Base-by-base conservation (phyloP, 1,139 yeast genomes). In the Pichia sp. region DNA sequence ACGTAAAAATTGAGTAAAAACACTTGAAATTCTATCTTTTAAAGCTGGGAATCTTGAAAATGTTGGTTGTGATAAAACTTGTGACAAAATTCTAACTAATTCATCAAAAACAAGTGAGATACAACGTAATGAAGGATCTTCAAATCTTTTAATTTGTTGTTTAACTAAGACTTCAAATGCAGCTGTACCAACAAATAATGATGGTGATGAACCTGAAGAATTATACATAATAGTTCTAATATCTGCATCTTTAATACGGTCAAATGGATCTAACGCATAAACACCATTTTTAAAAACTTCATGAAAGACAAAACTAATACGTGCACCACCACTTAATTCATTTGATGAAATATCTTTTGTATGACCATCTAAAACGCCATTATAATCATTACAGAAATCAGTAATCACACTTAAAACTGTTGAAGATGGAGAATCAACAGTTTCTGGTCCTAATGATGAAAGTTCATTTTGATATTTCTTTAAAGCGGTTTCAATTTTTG, bases 151-250 rank as follows among this genome's bases (percentile, higher is more conserved):
- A 57, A 92, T 90, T 69, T 92, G 98, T 68, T 92, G 96, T 67
- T 87, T 89, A 42, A 92, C 97, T 60, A 92, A 79, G 27, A 90
- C 96, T 68, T 92, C 98, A 65, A 92, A 92, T 0, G 97, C 97
- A 62, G 88, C 92, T 7, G 98, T 92, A 43, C 97, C 98, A 51
- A 92, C 98, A 70, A 92, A 92, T 60, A 92, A 75, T 5, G 96
- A 86, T n/a, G 98, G 98, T 1, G 97, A 88, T 25, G 97, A 85
- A 63, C 98, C 98, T 11, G 96, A 86, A 42, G 97, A 87, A 67
- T 92, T 92, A 72, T 90, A 88, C 90, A 85, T 84, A 46, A 92
- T 90, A n/a, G 98, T 92, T 69, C 98, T 82, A 59, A 94, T 94
- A 66, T 92, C 99, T 34, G 87, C 86, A 66, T 92, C 98, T 71